Evolutionary conservation across 2,329 filamentous ascomycete species (phyloP), one percentile per base, ranked within the genome.

Genomic region (Sporothrix sp.): DNA sequence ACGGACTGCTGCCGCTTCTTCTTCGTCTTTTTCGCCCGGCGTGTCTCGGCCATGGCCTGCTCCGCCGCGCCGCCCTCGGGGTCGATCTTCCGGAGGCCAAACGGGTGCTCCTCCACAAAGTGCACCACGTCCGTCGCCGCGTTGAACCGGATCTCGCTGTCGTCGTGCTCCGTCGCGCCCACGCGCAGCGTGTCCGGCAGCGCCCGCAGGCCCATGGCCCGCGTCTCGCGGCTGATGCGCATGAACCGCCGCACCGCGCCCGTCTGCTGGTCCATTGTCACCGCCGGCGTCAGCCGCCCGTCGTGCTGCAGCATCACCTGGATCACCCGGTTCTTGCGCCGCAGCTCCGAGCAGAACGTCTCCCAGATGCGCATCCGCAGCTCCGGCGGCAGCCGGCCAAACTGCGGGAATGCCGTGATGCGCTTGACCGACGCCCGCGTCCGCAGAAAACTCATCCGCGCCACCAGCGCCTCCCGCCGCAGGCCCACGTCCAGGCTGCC

Each of bases 361-460:
- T 49, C 47, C 56, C 56, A 58, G 38, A 58, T 48, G 39, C 50
- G 45, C 40, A 53, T 37, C 16, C 55, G 54, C 51, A 58, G 40
- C 50, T 58, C 55, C 1, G 49, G 10, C 8, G 56, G 56, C 48
- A 58, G 42, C 16, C 35, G 37, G 9, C 13, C 2, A 10, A 58
- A 58, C 18, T 50, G 46, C 7, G 52, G 51, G 13, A 58, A 54
- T 7, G 33, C 11, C 20, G 18, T 28, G 7, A 37, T 27, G 14
- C 18, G 28, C 1, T 30, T 27, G 13, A 9, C 14, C 18, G 11
- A 13, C n/a, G 33, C 23, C 18, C 11, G 13, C 20, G 43, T 25
- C 3, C 16, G 8, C 7, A 23, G 21, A 7, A 35, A 21, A 8
- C 2, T 3, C 7, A 39, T 25, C 27, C 28, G 42, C 13, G 5